phyloP scores from a whole-genome alignment of 176 grass and related monocot species.

The Aegilops sharonensis region DNA sequence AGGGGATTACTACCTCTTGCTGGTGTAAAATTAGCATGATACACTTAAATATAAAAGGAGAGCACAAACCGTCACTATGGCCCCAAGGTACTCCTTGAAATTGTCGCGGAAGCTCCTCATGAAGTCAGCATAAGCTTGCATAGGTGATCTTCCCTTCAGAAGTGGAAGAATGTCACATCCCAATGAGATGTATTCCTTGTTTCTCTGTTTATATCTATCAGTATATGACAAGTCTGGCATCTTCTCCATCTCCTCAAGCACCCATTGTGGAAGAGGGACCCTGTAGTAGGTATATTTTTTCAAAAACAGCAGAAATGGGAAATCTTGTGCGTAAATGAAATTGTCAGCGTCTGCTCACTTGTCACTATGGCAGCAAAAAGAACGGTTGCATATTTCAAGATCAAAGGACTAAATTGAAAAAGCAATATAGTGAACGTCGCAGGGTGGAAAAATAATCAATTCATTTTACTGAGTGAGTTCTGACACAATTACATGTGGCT shows the following conservation, averaged over 20 bases:
- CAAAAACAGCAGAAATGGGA: constrained; percentile 12
- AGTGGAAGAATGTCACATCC: constrained; percentile 67
- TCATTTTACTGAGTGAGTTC: background rate
- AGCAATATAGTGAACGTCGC: background rate
- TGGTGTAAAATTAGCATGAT: background rate
- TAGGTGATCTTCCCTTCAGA: constrained; percentile 68
- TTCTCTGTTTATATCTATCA: constrained; percentile 57
- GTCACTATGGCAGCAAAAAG: background rate
- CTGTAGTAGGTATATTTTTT: constrained; percentile 19
- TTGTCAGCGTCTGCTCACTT: background rate
- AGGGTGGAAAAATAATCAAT: background rate
- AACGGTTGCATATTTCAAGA: background rate
- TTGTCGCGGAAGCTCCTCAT: constrained; percentile 76
- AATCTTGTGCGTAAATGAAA: constrained; percentile 16
- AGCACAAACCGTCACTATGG: constrained; percentile 59
- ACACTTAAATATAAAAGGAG: constrained; percentile 22
- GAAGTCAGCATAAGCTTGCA: constrained; percentile 85
- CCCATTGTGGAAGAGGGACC: constrained; percentile 74
- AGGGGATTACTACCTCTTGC: constrained; percentile 13
- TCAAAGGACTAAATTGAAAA: background rate
- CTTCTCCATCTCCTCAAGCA: constrained; percentile 72
- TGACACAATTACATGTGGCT: background rate
- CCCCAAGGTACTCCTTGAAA: constrained; percentile 67
- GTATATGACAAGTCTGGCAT: constrained; percentile 70
- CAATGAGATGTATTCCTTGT: constrained; percentile 81